Base-by-base conservation (phyloP, 2,329 filamentous ascomycete species). In the Colletotrichum limetticola region DNA sequence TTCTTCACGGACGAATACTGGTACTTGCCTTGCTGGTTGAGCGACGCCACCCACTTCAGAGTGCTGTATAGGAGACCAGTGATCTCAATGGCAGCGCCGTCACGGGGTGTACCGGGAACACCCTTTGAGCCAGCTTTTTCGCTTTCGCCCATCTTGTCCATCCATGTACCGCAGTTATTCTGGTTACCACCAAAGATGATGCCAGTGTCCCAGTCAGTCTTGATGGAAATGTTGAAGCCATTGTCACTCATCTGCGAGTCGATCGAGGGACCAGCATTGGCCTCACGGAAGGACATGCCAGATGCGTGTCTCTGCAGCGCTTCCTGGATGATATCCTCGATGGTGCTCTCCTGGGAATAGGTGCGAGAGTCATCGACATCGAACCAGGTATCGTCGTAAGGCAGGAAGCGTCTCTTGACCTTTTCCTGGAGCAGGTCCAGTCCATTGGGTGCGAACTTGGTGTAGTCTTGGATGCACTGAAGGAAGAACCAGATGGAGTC, bases 71-170 rank as follows among this genome's bases (percentile, higher is more conserved):
- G 87, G 68, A 99, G 89, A 60, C 97, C 97, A 1, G 93, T 98
- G 80, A 99, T 98, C 82, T 99, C 97, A 68, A 99, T 90, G 24
- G 97, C 95, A 55, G 97, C 95, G 35, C 97, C 97, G 80, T 99
- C 97, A 78, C 97, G 93, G 59, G 97, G 97, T n/a, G 97, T 99
- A 9, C 95, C 97, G 0, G 97, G 97, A 24, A 98, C 87, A 62
- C 97, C 97, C 85, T 98, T 98, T 79, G 92, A 98, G 71, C 93
- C 93, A 19, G 97, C 97, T 74, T 92, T 94, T 75, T 94, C 91
- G 75, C 95, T 98, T 82, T 99, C 97, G n/a, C 97, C 97, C 97
- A 99, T 99, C 89, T 99, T 99, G 87, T 99, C 97, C 95, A 98
- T 98, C 97, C 97, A 99, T 1, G 97, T 99, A 65, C 97, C 97